Base-by-base conservation (phyloP, 2,329 filamentous ascomycete species). In the Trichoderma arundinaceum region DNA sequence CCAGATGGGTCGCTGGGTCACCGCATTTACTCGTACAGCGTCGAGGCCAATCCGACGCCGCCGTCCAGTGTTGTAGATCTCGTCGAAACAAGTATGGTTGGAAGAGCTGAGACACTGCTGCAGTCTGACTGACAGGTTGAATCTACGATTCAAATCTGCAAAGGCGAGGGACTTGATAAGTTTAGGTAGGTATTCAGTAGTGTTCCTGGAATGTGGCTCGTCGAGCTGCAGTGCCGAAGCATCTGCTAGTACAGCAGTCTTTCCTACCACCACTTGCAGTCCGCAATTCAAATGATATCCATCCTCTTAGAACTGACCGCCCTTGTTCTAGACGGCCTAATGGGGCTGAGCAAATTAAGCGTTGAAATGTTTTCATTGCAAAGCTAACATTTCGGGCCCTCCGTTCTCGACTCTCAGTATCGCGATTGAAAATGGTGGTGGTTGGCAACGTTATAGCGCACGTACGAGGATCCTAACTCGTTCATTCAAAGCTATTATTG, bases 111-210 rank as follows among this genome's bases (percentile, higher is more conserved):
- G 38, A 57, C 53, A 8, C 3, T 57, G 38, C n/a, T 57, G 38
- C 53, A 57, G 53, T 33, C 53, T n/a, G 53, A 43, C 38, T 57
- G 17, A 32, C 53, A 57, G 38, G 8, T 43, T 17, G 19, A 32
- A 57, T 57, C 38, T 57, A 33, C 38, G 38, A 57, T 43, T 32
- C 22, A 17, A 17, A 57, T 43, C 53, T 57, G 53, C 35, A 54
- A 33, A 39, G 17, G 39, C 19, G 19, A 28, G 12, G 7, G 22
- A 12, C n/a, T 39, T 39, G 33, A 8, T 28, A 22, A 15, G 12
- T 39, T 35, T 35, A 49, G 7, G 10, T 54, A 3, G 22, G 22
- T 28, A 28, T 28, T 28, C 52, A 17, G 35, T 4, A 39, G 10
- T 19, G 35, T 4, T 28, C 22, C 52, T 17, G 33, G 17, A 22